These are phyloP conservation scores for Simmondsia chinensis DNA, from an alignment of 148 eudicot species.

Conservation along the genomic window DNA sequence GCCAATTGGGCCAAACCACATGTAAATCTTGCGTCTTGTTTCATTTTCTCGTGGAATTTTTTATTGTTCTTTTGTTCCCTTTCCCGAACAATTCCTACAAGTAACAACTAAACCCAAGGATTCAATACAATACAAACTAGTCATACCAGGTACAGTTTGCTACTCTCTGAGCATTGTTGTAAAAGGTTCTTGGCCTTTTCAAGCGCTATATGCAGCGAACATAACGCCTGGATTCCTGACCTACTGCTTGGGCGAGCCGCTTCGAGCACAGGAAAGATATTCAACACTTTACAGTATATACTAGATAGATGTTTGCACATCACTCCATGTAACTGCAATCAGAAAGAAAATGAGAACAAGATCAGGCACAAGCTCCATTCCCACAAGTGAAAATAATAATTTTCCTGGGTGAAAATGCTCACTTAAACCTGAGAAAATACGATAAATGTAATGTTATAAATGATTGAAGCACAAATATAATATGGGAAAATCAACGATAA, in stretches of 20 bases:
- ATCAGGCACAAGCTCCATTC: no score
- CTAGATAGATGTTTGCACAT: slow-evolving; percentile 72
- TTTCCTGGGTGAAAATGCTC: no score
- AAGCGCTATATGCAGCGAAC: slow-evolving; percentile 83
- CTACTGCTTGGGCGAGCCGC: slow-evolving; percentile 91
- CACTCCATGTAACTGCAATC: slow-evolving; percentile 84
- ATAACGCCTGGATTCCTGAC: slow-evolving; percentile 91
- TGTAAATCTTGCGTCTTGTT: no score
- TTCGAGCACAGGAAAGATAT: slow-evolving; percentile 81
- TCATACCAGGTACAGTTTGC: slow-evolving; percentile 91
- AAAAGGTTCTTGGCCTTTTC: slow-evolving; percentile 84
- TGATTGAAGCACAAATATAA: no score
- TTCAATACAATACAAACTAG: slow-evolving; percentile 1
- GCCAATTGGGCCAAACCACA: background rate
- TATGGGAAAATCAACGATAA: no score
- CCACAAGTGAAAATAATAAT: no score
- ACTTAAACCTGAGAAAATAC: no score
- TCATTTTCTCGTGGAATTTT: no score
- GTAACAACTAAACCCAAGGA: background rate
- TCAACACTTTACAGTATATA: slow-evolving; percentile 62
- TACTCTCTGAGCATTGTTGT: slow-evolving; percentile 89
- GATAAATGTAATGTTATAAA: no score
- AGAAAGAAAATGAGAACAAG: slow-evolving; percentile 5
- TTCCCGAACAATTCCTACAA: background rate
- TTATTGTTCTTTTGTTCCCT: no score